Base-by-base conservation (phyloP, 805 yeast genomes). In the Metschnikowia similis region DNA sequence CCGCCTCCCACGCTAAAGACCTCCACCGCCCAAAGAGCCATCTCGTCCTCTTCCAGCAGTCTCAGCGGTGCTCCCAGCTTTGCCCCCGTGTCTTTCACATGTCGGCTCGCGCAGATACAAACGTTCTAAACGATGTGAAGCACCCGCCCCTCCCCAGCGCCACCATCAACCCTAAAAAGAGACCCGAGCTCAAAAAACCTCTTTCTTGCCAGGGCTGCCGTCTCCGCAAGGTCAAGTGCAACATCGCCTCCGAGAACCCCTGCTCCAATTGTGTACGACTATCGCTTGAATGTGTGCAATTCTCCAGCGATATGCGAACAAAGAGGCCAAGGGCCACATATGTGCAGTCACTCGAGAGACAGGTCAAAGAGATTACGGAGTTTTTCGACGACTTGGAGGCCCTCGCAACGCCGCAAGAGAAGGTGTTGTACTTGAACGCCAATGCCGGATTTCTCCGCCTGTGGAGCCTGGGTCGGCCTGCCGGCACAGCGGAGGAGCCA, bases 251-350 rank as follows among this genome's bases (percentile, higher is more conserved):
- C 9, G 35, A 39, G 10, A 66, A 60, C 45, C 84, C 84, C 1
- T 80, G 84, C 54, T 65, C 72, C 21, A 72, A 71, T 50, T 80
- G 84, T 55, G 61, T 63, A 13, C 71, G 71, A 48, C 62, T 74
- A 5, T 67, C 68, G 5, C 66, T 72, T 13, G 77, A 70, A 35
- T 80, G 84, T 57, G 68, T 78, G 41, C 71, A 71, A 35, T 72
- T 75, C 11, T 71, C 72, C 10, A 71, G 69, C 52, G 84, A 80
- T 56, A 65, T 77, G 67, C 66, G 84, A 36, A 79, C 77, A 55
- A 75, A 74, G 50, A 62, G 83, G 42, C 80, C 80, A 4, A 69
- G 78, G 0, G 76, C 74, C 8, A 68, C 72, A 41, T 79, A 80
- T 56, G 83, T 80, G n/a, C 70, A 71, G 41, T 65, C 71, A 2